phyloP scores from a whole-genome alignment of 2,329 filamentous ascomycete genomes.

The Ceratocystis cubensis region DNA sequence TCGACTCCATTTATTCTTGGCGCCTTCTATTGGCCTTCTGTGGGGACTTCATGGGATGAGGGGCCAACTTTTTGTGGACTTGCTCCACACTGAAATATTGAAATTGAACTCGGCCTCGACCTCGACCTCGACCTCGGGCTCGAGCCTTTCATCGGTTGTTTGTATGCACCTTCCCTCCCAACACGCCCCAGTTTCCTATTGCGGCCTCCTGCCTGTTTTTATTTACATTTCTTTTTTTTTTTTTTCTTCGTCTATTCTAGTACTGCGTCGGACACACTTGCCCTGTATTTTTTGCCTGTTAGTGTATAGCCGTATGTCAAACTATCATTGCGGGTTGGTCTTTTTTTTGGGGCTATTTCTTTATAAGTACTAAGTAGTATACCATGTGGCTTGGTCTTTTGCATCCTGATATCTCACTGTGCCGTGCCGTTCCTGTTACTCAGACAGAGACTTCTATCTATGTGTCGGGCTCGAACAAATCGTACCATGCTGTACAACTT shows the following conservation, averaged over 20 bases:
- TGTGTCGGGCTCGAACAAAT: not conserved
- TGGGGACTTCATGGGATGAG: not conserved
- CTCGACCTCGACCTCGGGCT: not conserved
- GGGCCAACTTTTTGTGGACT: not conserved
- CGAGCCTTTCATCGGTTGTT: not conserved
- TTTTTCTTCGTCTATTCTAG: not conserved
- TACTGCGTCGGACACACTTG: no score
- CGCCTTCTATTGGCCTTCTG: constrained; percentile 2
- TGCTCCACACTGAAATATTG: not conserved
- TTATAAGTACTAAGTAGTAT: not conserved
- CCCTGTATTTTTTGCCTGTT: no score
- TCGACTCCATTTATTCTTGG: not conserved
- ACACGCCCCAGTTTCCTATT: not conserved
- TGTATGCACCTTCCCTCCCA: not conserved
- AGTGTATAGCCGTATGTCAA: not conserved
- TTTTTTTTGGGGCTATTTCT: not conserved
- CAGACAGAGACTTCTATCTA: not conserved
- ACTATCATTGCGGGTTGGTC: not conserved
- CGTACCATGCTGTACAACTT: not conserved
- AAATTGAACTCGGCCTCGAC: not conserved
- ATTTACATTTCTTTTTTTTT: not conserved
- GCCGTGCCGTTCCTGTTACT: not conserved
- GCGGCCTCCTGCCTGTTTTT: not conserved
- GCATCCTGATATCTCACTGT: not conserved
- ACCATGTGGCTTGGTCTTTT: not conserved